phyloP scores from a whole-genome alignment of 352 stramenopile genomes.

The Nothophytophthora sp. region DNA sequence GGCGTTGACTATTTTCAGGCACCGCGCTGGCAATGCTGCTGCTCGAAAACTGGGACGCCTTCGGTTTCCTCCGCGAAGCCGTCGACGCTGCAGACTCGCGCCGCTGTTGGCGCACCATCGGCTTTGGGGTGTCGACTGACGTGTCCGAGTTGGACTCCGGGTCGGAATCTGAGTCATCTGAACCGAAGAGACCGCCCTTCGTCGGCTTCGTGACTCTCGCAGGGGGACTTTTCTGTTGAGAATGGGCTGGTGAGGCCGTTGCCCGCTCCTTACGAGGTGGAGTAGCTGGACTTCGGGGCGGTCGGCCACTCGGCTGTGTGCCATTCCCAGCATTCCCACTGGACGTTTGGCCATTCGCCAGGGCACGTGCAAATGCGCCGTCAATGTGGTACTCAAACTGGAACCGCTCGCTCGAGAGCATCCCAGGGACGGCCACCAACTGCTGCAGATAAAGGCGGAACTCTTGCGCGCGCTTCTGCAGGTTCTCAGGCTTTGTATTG shows the following conservation, averaged over 20 bases:
- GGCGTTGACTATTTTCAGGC: conserved; percentile 6
- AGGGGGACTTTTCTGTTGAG: conserved; percentile 13
- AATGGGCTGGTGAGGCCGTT: conserved; percentile 12
- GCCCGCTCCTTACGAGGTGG: conserved; percentile 14
- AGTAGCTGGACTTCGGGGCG: conserved; percentile 26
- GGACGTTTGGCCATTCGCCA: conserved; percentile 21
- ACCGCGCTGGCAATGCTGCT: conserved; percentile 21
- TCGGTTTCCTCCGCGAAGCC: conserved; percentile 20
- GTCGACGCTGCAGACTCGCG: conserved; percentile 24
- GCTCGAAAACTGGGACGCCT: conserved; percentile 25
- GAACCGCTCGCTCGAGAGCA: conserved; percentile 66
- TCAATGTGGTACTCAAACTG: conserved; percentile 66
- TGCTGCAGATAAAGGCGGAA: conserved; percentile 77
- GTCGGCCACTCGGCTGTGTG: conserved; percentile 8
- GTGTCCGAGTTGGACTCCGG: conserved; percentile 53
- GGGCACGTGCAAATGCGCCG: conserved; percentile 35
- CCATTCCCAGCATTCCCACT: conserved; percentile 15
- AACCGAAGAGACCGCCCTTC: conserved; percentile 54
- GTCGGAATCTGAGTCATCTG: conserved; percentile 57
- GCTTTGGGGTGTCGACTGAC: conserved; percentile 28
- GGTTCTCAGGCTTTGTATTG: conserved; percentile 82
- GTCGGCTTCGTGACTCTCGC: conserved; percentile 15
- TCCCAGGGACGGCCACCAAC: conserved; percentile 42
- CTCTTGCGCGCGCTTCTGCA: conserved; percentile 85
- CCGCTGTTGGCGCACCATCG: conserved; percentile 9